These are phyloP conservation scores for Marasmius oreades DNA, from an alignment of 1,284 basidiomycete genomes.

Conservation along the genomic window DNA sequence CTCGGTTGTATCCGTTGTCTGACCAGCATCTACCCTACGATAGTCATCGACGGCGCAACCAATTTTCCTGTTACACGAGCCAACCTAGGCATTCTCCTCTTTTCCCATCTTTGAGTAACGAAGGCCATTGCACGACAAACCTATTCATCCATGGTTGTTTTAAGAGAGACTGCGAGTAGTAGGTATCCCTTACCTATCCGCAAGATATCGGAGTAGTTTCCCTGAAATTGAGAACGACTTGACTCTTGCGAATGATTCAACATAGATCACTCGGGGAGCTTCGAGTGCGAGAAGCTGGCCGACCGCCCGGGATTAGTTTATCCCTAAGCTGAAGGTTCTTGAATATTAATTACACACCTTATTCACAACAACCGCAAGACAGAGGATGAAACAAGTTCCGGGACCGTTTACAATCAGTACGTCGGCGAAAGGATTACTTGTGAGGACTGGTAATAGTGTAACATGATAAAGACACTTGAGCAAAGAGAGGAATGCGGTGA, in stretches of 20 bases:
- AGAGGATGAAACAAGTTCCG: conserved; percentile 88
- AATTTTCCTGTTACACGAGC: conserved; percentile 47
- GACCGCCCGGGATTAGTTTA: conserved; percentile 5
- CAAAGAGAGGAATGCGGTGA: conserved; percentile 64
- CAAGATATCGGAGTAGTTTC: conserved; percentile 48
- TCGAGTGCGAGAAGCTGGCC: conserved; percentile 37
- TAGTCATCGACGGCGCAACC: neutral
- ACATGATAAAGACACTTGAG: conserved; percentile 52
- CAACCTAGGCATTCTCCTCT: conserved; percentile 57
- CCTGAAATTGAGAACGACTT: too few species aligned
- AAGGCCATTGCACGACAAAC: conserved; percentile 87
- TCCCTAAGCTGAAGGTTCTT: conserved; percentile 12
- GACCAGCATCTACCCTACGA: neutral
- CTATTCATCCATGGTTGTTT: conserved; percentile 31
- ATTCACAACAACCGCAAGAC: conserved; percentile 68
- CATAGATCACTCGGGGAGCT: neutral
- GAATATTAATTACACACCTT: conserved; percentile 49
- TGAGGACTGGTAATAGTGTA: conserved; percentile 39
- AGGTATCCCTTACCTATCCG: conserved; percentile 64
- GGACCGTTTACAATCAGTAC: conserved; percentile 92
- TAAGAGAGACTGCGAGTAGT: neutral
- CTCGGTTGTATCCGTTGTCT: neutral
- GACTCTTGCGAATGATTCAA: too few species aligned
- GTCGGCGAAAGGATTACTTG: conserved; percentile 54
- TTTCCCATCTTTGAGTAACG: conserved; percentile 39